Evolutionary conservation across 1,284 basidiomycete species (phyloP), one percentile per base, ranked within the genome.

Genomic region (Moniliophthora roreri): DNA sequence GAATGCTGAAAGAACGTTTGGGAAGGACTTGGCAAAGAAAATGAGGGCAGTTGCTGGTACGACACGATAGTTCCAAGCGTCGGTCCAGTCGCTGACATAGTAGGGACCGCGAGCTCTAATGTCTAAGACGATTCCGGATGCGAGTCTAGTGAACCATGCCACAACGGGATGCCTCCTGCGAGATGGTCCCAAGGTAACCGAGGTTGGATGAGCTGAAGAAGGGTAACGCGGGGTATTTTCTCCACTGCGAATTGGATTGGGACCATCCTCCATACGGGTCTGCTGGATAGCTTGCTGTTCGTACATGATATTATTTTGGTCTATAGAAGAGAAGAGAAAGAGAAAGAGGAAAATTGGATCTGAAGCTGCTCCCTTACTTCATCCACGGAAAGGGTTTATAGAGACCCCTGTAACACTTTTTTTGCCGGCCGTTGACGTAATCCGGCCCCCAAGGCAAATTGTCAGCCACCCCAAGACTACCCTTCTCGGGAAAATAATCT

Each of bases 61-160:
- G 6, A 92, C 89, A 54, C 91, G 77, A 67, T 94, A 94, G 66
- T 93, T 94, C 85, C 87, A 93, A 4, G 90, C 92, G 66, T 94
- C 90, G 11, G 73, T 83, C 93, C 92, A 96, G 72, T 95, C 93
- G 50, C 83, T 88, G 38, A 76, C 53, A 69, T 96, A 97, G 75
- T 82, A 95, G 0, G 94, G 94, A 4, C 80, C 71, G 40, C 95
- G 79, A 9, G 88, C 78, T 46, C 74, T 75, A n/a, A 97, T 74
- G 68, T 98, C 95, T 41, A 79, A 76, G 35, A 78, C 62, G 64
- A 98, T 95, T 6, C 95, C 95, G 5, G 75, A 67, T 20, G 87
- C 88, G 8, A 88, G 57, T 4, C 53, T 65, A 57, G 54, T 58
- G 16, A 62, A 15, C 60, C 59, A 60, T 6, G 34, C 37, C 5